phyloP scores from a whole-genome alignment of 2,329 filamentous ascomycete genomes.

The Aureobasidium sp. region DNA sequence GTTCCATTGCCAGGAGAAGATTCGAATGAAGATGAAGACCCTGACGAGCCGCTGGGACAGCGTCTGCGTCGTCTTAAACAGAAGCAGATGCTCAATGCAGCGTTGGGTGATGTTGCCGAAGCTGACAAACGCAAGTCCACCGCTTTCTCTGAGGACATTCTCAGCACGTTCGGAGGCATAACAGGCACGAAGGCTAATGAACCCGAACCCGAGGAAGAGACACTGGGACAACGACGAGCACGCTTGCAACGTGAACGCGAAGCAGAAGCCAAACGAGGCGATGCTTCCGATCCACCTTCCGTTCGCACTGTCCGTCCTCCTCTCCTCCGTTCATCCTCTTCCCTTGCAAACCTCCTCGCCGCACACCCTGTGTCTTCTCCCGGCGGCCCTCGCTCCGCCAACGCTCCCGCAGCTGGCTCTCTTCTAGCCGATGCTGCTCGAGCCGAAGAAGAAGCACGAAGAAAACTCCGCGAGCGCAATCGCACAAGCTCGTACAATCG shows the following conservation, averaged over 20 bases:
- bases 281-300: conserved; percentile 1
- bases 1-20: conserved; percentile 19
- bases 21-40: conserved; percentile 32
- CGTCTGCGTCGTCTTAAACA: conserved; percentile 59
- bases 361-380: conserved; percentile 40
- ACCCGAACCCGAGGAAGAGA: conserved; percentile 59
- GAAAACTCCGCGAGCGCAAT: conserved; percentile 11
- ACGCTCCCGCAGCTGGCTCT: conserved; percentile 23
- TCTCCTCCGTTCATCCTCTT: conserved; percentile 41
- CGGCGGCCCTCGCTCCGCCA: conserved; percentile 24
- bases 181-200: conserved; percentile 42
- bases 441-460: not conserved
- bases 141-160: conserved; percentile 62
- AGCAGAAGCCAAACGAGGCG: conserved; percentile 18
- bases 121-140: conserved; percentile 25
- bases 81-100: conserved; percentile 43
- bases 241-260: conserved; percentile 66
- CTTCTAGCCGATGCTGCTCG: conserved; percentile 7
- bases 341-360: conserved; percentile 56
- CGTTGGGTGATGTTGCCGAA: conserved; percentile 42
- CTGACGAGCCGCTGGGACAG: conserved; percentile 58
- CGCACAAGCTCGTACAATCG: conserved; percentile 1
- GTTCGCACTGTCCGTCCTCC: conserved; percentile 33
- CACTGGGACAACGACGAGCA: conserved; percentile 67
- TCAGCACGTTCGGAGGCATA: conserved; percentile 42